Base-by-base conservation (phyloP, 495 filamentous ascomycete genomes). In the Talaromyces trachyspermus region DNA sequence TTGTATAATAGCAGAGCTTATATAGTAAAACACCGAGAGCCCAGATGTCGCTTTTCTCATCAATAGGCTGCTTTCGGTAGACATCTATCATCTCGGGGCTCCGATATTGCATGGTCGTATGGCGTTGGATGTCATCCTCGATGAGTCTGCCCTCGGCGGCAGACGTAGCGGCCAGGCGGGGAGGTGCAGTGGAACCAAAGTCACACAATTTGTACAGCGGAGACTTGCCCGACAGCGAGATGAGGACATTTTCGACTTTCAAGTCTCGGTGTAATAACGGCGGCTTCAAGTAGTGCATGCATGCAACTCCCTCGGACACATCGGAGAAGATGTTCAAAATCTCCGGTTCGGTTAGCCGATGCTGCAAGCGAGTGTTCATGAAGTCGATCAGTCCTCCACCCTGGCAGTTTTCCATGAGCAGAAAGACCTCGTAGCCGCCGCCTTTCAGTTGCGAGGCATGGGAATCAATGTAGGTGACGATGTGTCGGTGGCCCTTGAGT, bases 41-140 rank as follows among this genome's bases (percentile, higher is more conserved):
- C 92, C 92, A 98, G 15, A 98, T 95, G 66, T 98, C 92, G 35
- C 89, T 95, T 71, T 98, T 98, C 73, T 98, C 92, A 59, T 98
- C 89, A 63, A 98, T 96, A 3, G 94, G 89, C 51, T 89, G 87
- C 66, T 91, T 95, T 54, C 90, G 74, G 61, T 95, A 97, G 15
- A 97, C 92, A 61, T 98, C 92, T 49, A 98, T 81, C 94, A 98
- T 98, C 67, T 98, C 92, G 33, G 92, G 92, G 61, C 92, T 97
- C 49, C 92, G 77, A 58, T 98, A 98, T 61, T 98, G 92, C 63
- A 97, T 74, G 6, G 92, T 98, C 0, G 92, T 98, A 61, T 98
- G 90, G 54, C 86, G 85, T 67, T 97, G 94, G 26, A 98, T 85
- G 66, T 98, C 92, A 52, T 98, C 92, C 65, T 97, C 92, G 53